Evolutionary conservation across 106 monocot genomes (phyloP).

Genomic region (Agapanthus africanus): DNA sequence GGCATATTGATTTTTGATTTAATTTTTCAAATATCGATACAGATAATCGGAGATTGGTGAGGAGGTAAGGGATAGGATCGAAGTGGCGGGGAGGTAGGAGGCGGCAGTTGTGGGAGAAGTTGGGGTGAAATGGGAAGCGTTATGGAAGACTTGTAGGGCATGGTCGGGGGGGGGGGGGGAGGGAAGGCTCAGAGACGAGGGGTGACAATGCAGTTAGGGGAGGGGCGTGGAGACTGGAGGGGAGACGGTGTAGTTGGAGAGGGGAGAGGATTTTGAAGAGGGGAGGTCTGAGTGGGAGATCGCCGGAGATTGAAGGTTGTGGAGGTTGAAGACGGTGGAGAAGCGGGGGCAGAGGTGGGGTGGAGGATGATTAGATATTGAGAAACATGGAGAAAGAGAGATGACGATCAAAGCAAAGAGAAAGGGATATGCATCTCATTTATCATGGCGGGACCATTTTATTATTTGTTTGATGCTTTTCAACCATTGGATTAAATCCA

Average conservation of each 20-base stretch:
- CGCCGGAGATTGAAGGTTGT: slow-evolving; percentile 31
- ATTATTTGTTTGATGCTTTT: too few species aligned
- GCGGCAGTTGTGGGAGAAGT: slow-evolving; percentile 31
- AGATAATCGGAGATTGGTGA: slow-evolving; percentile 30
- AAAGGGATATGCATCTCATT: too few species aligned
- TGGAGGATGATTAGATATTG: too few species aligned
- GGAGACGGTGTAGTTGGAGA: slow-evolving; percentile 43
- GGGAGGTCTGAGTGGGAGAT: slow-evolving; percentile 27
- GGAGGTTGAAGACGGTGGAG: slow-evolving; percentile 31
- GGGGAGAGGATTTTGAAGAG: too few species aligned
- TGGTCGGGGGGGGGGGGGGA: slow-evolving; percentile 25
- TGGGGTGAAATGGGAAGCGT: slow-evolving; percentile 44
- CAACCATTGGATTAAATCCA: too few species aligned
- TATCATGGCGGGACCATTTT: too few species aligned
- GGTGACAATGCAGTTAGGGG: slow-evolving; percentile 45
- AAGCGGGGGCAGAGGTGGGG: slow-evolving; percentile 11
- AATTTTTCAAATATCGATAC: too few species aligned
- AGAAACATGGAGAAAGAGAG: too few species aligned
- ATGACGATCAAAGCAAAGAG: too few species aligned
- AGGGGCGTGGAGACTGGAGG: slow-evolving; percentile 69
- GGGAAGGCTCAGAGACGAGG: slow-evolving; percentile 47
- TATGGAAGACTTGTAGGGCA: slow-evolving; percentile 47
- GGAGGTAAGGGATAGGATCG: slow-evolving; percentile 28
- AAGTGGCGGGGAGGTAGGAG: slow-evolving; percentile 32
- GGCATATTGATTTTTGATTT: too few species aligned